Percentiles rank a stretch among this genome's conserved stretches.
Evolutionary conservation across 371 early-diverging fungal genomes (phyloP).

Genomic region (Choanephora cucurbitarum): DNA sequence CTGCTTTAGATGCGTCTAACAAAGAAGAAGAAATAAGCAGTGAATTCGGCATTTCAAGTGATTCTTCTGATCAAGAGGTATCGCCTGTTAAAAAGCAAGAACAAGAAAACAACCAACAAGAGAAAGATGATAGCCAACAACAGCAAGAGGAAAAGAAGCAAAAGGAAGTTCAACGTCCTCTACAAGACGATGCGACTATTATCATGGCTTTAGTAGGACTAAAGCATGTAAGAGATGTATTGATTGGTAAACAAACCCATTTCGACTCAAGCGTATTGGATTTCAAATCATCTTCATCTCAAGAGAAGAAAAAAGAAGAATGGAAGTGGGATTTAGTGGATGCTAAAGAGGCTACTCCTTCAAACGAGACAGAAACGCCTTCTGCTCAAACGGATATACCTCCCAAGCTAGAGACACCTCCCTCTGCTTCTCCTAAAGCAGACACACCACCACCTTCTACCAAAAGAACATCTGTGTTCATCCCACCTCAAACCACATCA

Average conservation of each 20-base stretch:
- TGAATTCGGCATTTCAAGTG: too few species aligned
- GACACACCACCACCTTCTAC: not conserved
- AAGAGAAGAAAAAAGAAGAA: constrained; percentile 4
- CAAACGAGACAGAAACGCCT: too few species aligned
- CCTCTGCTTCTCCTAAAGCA: too few species aligned
- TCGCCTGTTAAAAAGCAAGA: too few species aligned
- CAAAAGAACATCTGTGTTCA: not conserved
- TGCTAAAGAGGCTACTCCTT: constrained; percentile 2
- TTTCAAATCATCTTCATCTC: constrained; percentile 4
- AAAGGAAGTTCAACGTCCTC: not conserved
- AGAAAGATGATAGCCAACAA: too few species aligned
- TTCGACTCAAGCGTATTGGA: constrained; percentile 54
- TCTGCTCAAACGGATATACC: too few species aligned
- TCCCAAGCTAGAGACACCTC: too few species aligned
- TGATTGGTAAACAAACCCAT: constrained; percentile 50
- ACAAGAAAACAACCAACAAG: too few species aligned
- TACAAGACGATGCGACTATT: constrained; percentile 33
- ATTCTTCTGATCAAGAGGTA: too few species aligned
- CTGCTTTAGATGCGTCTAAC: constrained; percentile 9
- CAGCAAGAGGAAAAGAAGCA: constrained; percentile 6
- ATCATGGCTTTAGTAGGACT: constrained; percentile 56
- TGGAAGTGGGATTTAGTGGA: constrained; percentile 16
- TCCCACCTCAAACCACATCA: constrained; percentile 9
- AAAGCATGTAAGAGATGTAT: constrained; percentile 64
- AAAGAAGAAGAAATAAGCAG: too few species aligned